These are phyloP conservation scores for Alternaria sp. DNA, from an alignment of 2,329 filamentous ascomycete species.

Conservation along the genomic window DNA sequence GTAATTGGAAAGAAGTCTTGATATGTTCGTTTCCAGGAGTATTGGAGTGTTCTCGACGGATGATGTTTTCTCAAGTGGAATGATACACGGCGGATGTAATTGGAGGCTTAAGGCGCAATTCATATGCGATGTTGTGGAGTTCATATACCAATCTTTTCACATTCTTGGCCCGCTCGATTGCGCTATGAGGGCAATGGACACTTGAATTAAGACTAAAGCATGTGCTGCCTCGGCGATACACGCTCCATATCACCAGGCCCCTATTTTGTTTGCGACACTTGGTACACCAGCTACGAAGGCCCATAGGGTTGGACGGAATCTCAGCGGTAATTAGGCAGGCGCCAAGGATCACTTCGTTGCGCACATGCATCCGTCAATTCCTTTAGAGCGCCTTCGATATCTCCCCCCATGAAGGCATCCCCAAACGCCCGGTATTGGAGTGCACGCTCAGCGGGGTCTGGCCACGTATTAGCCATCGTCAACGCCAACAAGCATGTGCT, in stretches of 20 bases:
- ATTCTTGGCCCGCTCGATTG: neutral
- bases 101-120: neutral
- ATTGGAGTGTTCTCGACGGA: neutral
- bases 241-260: too few species aligned
- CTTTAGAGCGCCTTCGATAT: accelerated
- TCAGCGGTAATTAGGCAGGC: neutral
- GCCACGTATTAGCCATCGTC: neutral
- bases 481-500: neutral
- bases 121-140: neutral
- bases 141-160: neutral
- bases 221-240: neutral
- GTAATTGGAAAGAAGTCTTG: neutral
- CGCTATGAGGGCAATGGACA: neutral
- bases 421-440: neutral
- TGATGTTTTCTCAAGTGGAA: neutral
- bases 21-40: neutral
- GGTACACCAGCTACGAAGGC: too few species aligned
- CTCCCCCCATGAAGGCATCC: neutral
- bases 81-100: neutral
- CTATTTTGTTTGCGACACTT: too few species aligned
- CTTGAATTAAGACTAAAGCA: neutral
- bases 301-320: too few species aligned
- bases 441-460: neutral
- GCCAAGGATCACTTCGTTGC: neutral
- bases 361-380: neutral